phyloP scores from a whole-genome alignment of 805 yeast genomes.

The Komagataella phaffii region DNA sequence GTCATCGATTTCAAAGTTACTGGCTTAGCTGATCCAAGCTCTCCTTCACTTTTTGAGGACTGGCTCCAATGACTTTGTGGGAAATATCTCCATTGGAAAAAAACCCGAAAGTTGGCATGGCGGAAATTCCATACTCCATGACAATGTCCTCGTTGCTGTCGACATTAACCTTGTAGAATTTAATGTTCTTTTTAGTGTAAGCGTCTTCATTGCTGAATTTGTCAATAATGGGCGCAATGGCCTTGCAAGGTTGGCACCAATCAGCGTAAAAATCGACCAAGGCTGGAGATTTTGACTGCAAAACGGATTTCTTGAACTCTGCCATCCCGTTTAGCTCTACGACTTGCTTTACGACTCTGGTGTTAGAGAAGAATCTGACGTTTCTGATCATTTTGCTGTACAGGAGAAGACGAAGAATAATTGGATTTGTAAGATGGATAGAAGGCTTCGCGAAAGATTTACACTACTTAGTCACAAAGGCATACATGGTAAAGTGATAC shows the following conservation, averaged over 20 bases:
- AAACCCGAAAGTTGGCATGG: slow-evolving; percentile 66
- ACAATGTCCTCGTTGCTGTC: slow-evolving; percentile 52
- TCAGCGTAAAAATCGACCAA: slow-evolving; percentile 57
- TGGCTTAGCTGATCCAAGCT: slow-evolving; percentile 3
- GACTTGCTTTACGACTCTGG: not conserved
- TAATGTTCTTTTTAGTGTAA: slow-evolving; percentile 29
- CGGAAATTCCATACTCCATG: slow-evolving; percentile 42
- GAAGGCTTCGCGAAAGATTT: not conserved
- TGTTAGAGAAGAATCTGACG: not conserved
- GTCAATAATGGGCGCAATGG: slow-evolving; percentile 46
- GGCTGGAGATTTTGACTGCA: slow-evolving; percentile 15
- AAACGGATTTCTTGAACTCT: not conserved
- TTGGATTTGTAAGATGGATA: not conserved
- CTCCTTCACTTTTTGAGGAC: slow-evolving; percentile 23
- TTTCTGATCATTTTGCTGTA: not conserved
- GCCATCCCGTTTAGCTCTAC: not conserved
- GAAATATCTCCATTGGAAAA: slow-evolving; percentile 47
- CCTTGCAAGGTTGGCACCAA: slow-evolving; percentile 75
- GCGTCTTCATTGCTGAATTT: slow-evolving; percentile 21
- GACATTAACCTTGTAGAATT: slow-evolving; percentile 60
- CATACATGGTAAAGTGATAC: not conserved
- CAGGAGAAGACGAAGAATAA: not conserved
- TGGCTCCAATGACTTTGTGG: slow-evolving; percentile 55
- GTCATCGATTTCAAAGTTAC: not conserved
- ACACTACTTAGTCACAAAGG: not conserved